Conservation (phyloP, 2,329 filamentous ascomycete genomes). For the Drechslerella coelobrocha region DNA sequence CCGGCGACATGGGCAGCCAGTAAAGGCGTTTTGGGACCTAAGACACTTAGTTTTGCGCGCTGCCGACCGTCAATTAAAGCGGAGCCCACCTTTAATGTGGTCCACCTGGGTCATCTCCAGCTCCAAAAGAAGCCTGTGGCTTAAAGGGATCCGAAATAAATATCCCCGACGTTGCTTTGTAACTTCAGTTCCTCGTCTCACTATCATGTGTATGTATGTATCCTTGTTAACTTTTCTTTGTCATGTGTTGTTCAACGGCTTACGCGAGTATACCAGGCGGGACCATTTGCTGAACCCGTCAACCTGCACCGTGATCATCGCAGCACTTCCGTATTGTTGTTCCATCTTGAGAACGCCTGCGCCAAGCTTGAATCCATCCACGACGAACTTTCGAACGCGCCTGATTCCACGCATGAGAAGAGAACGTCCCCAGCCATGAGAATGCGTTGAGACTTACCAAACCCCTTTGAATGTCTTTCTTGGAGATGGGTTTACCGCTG, state of each 20-base stretch:
- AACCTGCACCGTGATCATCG: neutral
- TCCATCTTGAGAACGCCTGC: neutral
- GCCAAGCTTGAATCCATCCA: neutral
- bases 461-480: neutral
- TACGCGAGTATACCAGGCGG: neutral
- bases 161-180: neutral
- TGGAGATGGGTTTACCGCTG: too few species aligned
- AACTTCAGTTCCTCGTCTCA: neutral
- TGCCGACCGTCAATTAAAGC: too few species aligned
- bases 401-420: neutral
- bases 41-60: too few species aligned
- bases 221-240: too few species aligned
- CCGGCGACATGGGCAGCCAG: neutral
- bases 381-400: neutral
- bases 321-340: neutral
- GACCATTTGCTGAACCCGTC: neutral
- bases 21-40: neutral
- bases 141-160: neutral
- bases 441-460: neutral
- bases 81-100: neutral
- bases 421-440: neutral
- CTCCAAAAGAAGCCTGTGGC: neutral
- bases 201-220: too few species aligned
- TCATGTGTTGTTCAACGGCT: neutral
- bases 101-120: neutral